Base-by-base conservation (phyloP, 2,329 filamentous ascomycete genomes). In the Fusarium sublunatum region DNA sequence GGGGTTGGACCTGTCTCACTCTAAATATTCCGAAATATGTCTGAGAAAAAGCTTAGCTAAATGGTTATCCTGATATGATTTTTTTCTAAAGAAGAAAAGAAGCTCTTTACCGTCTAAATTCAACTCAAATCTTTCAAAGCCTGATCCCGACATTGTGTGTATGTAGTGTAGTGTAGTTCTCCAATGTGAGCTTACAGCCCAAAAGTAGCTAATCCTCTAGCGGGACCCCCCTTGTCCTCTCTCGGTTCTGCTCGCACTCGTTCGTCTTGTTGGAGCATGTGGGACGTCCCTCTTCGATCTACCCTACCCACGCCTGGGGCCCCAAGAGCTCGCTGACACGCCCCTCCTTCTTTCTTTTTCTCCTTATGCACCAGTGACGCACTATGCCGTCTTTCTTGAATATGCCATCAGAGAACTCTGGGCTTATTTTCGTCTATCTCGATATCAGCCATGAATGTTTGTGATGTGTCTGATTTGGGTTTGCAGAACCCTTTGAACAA, bases 301-400 rank as follows among this genome's bases (percentile, higher is more conserved):
- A 7, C 12, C 54, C 39, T 2, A 11, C 4, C 6, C 26, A 57
- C 41, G 29, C 41, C 55, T 41, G 32, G 26, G 38, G 47, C 24
- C 26, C 34, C 34, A 39, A 15, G 25, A 11, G 13, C 4, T 2
- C 2, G 9, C 2, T 12, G 3, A 7, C 39, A 49, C 26, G 6
- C 48, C 55, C 44, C 58, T 46, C 24, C 26, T 32, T 42, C 31
- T 19, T 19, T 28, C 19, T 31, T 28, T 29, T n/a, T 43, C 40
- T 46, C 57, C 46, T 53, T 34, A 55, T 61, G 56, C 49, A 49
- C 22, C 50, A 45, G 49, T 61, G 58, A 60, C 58, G 58, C 58
- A 61, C 58, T 19, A 41, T 59, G 31, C 42, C 43, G 38, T 60
- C 43, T 46, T 49, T 53, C 51, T 53, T 51, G 40, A 29, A 40